Conservation (phyloP, 371 early-diverging fungal genomes). For the Actinomucor elegans region DNA sequence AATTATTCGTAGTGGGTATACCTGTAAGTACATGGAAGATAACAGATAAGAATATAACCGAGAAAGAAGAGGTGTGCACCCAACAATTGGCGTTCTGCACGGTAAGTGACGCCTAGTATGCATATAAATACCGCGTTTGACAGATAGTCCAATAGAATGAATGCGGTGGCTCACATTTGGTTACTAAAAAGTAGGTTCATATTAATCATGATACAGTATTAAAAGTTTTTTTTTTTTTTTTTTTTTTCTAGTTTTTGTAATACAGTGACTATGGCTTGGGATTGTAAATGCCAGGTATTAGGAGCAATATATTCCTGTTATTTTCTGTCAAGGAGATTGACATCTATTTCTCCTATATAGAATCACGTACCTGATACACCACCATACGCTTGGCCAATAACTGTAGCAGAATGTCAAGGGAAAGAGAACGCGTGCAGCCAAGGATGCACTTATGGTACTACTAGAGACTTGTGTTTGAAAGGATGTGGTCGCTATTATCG, state of each 20-base stretch:
- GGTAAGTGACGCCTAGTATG: background rate
- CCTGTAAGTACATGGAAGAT: conserved; percentile 20
- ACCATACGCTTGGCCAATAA: conserved; percentile 41
- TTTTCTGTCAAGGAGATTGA: background rate
- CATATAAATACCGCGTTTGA: background rate
- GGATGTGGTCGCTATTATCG: conserved; percentile 23
- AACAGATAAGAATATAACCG: conserved; percentile 3
- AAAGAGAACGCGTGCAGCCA: conserved; percentile 19
- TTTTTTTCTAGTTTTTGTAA: conserved; percentile 12
- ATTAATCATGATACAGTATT: background rate
- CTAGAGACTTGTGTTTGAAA: conserved; percentile 20
- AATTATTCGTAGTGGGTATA: conserved; percentile 15
- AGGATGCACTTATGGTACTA: conserved; percentile 18
- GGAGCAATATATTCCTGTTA: background rate
- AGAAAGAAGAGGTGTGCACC: conserved; percentile 1
- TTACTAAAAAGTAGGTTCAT: conserved; percentile 2
- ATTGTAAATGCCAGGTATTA: conserved; percentile 15
- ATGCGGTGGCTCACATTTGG: conserved; percentile 5
- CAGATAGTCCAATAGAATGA: background rate
- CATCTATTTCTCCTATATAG: conserved; percentile 3
- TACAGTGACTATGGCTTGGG: conserved; percentile 12
- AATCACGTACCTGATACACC: conserved; percentile 34
- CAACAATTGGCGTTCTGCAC: conserved; percentile 11
- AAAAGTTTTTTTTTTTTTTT: background rate
- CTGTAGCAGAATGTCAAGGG: conserved; percentile 35